Conservation (phyloP, 129 eudicot species). For the Flaveria ramosissima region DNA sequence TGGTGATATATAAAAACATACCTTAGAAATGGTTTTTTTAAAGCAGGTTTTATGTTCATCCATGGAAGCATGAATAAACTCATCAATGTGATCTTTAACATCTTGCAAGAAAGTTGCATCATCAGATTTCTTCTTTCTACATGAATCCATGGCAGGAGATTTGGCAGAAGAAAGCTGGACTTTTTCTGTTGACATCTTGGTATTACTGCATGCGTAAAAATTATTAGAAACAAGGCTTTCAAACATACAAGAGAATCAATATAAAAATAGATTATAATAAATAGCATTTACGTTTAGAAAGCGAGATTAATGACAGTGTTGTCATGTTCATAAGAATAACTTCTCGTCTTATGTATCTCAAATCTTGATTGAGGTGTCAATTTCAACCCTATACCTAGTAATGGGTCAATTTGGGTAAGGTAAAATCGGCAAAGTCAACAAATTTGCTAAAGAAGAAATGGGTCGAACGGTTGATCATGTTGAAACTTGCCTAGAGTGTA, state of each 20-base stretch:
- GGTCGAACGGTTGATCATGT: background rate
- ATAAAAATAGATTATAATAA: background rate
- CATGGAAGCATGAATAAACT: slow-evolving; percentile 78
- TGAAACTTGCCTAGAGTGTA: background rate
- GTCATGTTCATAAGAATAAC: background rate
- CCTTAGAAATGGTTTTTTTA: slow-evolving; percentile 65
- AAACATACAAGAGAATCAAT: background rate
- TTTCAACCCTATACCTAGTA: background rate
- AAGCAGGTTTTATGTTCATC: slow-evolving; percentile 77
- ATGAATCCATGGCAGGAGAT: slow-evolving; percentile 46
- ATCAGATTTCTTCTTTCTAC: slow-evolving; percentile 68
- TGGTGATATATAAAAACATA: slow-evolving; percentile 6
- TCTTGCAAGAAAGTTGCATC: slow-evolving; percentile 70
- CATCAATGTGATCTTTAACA: slow-evolving; percentile 71
- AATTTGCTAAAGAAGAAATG: background rate
- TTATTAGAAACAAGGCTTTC: background rate
- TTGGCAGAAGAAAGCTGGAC: slow-evolving; percentile 24
- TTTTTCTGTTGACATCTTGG: slow-evolving; percentile 55
- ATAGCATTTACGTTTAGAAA: background rate
- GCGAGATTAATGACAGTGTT: background rate
- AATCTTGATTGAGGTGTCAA: background rate
- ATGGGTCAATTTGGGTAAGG: background rate
- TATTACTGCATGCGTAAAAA: background rate
- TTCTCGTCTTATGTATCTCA: background rate
- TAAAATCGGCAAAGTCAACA: background rate